phyloP scores from a whole-genome alignment of 768 basidiomycete species.

The Tulasnella sp. region DNA sequence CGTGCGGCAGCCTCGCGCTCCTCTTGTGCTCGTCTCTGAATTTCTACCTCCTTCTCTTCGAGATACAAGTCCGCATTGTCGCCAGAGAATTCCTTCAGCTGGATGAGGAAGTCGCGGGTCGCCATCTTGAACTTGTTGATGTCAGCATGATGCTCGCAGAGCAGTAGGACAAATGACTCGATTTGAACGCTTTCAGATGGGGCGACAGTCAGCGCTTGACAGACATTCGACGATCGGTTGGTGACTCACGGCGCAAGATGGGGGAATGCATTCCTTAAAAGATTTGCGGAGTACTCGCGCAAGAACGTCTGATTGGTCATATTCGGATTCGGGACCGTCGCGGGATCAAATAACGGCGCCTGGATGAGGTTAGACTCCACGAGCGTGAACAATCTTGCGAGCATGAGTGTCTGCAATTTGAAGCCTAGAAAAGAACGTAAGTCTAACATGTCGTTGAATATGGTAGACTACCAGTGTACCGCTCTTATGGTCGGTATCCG shows the following conservation, averaged over 20 bases:
- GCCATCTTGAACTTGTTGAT: slow-evolving; percentile 59
- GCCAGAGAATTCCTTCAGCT: slow-evolving; percentile 93
- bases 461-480: slow-evolving; percentile 28
- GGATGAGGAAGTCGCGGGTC: slow-evolving; percentile 93
- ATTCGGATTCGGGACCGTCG: slow-evolving; percentile 47
- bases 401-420: slow-evolving; percentile 86
- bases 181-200: slow-evolving; percentile 28
- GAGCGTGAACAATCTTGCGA: slow-evolving; percentile 87
- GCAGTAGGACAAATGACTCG: slow-evolving; percentile 29
- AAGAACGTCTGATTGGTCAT: slow-evolving; percentile 73
- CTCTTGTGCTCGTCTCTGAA: slow-evolving; percentile 60
- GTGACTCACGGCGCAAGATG: slow-evolving; percentile 70
- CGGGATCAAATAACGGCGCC: slow-evolving; percentile 74
- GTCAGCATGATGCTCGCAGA: slow-evolving; percentile 32
- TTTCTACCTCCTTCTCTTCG: slow-evolving; percentile 90
- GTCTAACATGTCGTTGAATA: background rate
- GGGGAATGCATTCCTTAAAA: slow-evolving; percentile 82
- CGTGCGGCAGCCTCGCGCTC: slow-evolving; percentile 84
- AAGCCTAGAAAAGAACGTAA: slow-evolving; percentile 39
- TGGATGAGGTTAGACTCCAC: slow-evolving; percentile 72
- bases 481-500: slow-evolving; percentile 97
- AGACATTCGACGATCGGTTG: background rate
- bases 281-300: slow-evolving; percentile 72
- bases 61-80: slow-evolving; percentile 87
- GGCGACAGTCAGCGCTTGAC: background rate